These are phyloP conservation scores for Eremothecium coryli DNA, from an alignment of 1,139 yeast genomes.

Conservation along the genomic window DNA sequence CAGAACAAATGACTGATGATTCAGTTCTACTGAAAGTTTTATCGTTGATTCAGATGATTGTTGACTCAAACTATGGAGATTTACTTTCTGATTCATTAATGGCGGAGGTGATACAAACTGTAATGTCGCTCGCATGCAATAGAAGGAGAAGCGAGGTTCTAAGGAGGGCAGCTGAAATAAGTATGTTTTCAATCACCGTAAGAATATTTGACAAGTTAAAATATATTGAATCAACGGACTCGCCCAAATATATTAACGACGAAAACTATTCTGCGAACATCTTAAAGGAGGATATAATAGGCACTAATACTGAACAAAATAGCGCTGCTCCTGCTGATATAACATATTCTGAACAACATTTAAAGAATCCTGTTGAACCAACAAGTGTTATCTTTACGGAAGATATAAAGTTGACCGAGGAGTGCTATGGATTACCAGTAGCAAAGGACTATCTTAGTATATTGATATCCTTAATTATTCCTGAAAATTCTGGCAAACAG, in stretches of 20 bases:
- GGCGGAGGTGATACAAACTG: constrained; percentile 84
- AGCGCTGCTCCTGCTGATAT: not conserved
- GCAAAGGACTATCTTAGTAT: constrained; percentile 46
- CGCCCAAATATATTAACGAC: constrained; percentile 29
- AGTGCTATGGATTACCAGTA: constrained; percentile 33
- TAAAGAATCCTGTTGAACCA: not conserved
- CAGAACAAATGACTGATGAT: constrained; percentile 89
- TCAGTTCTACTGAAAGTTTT: constrained; percentile 80
- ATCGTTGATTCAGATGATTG: constrained; percentile 58
- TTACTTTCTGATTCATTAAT: constrained; percentile 71
- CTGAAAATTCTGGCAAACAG: constrained; percentile 73
- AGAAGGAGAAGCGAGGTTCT: constrained; percentile 85
- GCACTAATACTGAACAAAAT: constrained; percentile 13
- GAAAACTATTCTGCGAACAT: constrained; percentile 32
- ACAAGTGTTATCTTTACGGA: not conserved
- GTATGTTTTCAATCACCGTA: constrained; percentile 63
- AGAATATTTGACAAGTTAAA: constrained; percentile 56
- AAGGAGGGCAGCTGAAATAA: constrained; percentile 81
- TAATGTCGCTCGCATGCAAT: constrained; percentile 86
- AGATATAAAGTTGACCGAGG: constrained; percentile 10
- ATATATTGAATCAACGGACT: constrained; percentile 41
- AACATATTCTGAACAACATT: constrained; percentile 1
- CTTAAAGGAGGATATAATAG: constrained; percentile 31
- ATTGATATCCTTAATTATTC: constrained; percentile 74
- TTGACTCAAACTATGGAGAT: constrained; percentile 55